A percentile compares a stretch with the other conserved stretches of the same genome.
Evolutionary conservation across 495 filamentous ascomycete species (phyloP).

Genomic region (Hypoxylon fragiforme): DNA sequence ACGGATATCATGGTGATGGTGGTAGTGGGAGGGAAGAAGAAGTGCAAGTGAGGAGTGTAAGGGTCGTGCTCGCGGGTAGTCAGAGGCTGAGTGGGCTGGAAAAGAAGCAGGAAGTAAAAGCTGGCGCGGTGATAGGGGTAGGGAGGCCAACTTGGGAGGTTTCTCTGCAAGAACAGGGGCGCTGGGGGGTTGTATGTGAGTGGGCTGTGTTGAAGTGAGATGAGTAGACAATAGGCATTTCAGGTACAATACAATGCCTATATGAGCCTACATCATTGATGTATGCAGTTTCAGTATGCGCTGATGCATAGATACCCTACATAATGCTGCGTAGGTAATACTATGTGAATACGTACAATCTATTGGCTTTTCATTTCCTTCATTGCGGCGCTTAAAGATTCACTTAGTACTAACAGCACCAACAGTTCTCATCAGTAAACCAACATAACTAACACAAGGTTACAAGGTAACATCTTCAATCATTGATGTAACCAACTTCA

Average conservation of each 20-base stretch:
- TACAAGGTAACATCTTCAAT: too few species aligned
- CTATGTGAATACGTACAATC: too few species aligned
- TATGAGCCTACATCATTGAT: not conserved
- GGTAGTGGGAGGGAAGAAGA: not conserved
- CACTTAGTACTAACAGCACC: too few species aligned
- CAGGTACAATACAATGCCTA: too few species aligned
- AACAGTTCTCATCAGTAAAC: too few species aligned
- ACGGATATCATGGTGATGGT: not conserved
- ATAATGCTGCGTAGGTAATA: too few species aligned
- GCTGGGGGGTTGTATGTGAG: conserved; percentile 51
- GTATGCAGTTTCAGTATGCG: too few species aligned
- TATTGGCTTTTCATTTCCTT: too few species aligned
- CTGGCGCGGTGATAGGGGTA: conserved; percentile 42
- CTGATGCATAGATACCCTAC: too few species aligned
- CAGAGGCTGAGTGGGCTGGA: conserved; percentile 38
- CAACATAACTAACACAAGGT: too few species aligned
- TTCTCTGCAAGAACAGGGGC: conserved; percentile 35
- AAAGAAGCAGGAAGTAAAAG: conserved; percentile 18
- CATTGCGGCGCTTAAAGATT: too few species aligned
- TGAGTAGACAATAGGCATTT: not conserved
- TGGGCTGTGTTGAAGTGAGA: conserved; percentile 40
- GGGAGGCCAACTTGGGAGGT: conserved; percentile 51
- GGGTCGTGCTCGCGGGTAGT: conserved; percentile 46
- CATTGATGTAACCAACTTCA: too few species aligned
- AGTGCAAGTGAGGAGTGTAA: not conserved